A percentile compares a stretch with the other conserved stretches of the same genome.
These are phyloP conservation scores for Penicillium sp. DNA, from an alignment of 2,329 filamentous ascomycete species.

Conservation along the genomic window DNA sequence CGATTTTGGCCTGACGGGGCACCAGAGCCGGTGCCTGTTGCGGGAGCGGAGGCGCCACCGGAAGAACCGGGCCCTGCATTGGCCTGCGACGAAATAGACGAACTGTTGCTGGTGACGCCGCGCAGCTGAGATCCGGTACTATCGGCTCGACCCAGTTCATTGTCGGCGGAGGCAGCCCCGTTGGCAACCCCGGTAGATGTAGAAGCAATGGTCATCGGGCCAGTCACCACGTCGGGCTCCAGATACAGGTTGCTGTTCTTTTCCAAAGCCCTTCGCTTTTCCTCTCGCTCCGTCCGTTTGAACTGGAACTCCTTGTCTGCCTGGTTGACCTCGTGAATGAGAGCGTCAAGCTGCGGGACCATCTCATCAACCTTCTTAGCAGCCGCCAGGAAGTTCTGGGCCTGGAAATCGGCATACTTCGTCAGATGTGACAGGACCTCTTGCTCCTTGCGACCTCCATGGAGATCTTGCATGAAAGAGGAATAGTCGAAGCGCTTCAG, in stretches of 20 bases:
- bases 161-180: slow-evolving; percentile 56
- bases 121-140: slow-evolving; percentile 67
- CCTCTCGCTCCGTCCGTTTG: slow-evolving; percentile 87
- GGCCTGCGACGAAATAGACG: slow-evolving; percentile 41
- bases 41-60: slow-evolving; percentile 19
- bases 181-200: slow-evolving; percentile 39
- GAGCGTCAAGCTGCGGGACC: slow-evolving; percentile 81
- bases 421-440: slow-evolving; percentile 93
- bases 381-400: slow-evolving; percentile 71
- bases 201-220: slow-evolving; percentile 33
- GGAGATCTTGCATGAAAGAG: slow-evolving; percentile 98
- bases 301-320: slow-evolving; percentile 97
- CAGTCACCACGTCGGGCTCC: slow-evolving; percentile 59
- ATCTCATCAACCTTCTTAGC: slow-evolving; percentile 83
- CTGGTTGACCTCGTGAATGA: slow-evolving; percentile 82
- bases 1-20: slow-evolving; percentile 45
- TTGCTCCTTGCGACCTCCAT: slow-evolving; percentile 96
- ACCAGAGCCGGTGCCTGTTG: slow-evolving; percentile 22
- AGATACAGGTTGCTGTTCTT: slow-evolving; percentile 73
- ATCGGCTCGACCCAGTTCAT: slow-evolving; percentile 66
- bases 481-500: slow-evolving; percentile 98
- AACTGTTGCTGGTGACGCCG: slow-evolving; percentile 46
- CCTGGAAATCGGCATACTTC: slow-evolving; percentile 86
- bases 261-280: slow-evolving; percentile 83
- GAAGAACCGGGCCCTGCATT: slow-evolving; percentile 29